Conservation (phyloP, 192 early-diverging fungal species). For the Coemansia sp. region DNA sequence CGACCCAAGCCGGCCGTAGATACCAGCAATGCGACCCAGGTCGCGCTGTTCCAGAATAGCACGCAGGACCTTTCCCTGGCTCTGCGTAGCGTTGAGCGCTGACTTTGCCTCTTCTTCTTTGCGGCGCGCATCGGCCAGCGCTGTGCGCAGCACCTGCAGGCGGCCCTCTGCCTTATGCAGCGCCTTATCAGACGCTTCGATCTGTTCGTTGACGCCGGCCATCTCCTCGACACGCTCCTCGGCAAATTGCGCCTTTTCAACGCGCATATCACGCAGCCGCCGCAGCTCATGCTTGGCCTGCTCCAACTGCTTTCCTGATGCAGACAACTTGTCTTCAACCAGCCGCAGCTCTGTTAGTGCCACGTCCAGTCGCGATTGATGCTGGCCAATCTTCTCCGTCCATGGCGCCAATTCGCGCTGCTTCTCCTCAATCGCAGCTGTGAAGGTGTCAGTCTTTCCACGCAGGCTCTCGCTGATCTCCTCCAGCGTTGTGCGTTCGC, state of each 20-base stretch:
- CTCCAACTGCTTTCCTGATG: conserved; percentile 56
- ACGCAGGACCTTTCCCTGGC: conserved; percentile 66
- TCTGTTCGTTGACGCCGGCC: conserved; percentile 53
- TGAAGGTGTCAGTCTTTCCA: conserved; percentile 85
- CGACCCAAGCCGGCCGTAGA: conserved; percentile 88
- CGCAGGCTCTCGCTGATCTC: conserved; percentile 75
- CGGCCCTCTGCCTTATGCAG: conserved; percentile 42
- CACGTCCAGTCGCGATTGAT: conserved; percentile 74
- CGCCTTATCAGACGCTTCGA: conserved; percentile 54
- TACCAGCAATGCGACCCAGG: conserved; percentile 71
- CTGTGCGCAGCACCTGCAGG: conserved; percentile 44
- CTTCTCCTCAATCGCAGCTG: conserved; percentile 77
- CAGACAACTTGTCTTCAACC: conserved; percentile 63
- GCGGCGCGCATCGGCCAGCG: conserved; percentile 53
- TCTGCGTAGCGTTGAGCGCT: conserved; percentile 63
- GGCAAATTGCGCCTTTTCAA: conserved; percentile 45
- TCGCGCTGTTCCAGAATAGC: conserved; percentile 71
- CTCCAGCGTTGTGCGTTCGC: conserved; percentile 72
- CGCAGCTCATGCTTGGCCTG: conserved; percentile 60
- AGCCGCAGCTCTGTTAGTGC: conserved; percentile 79
- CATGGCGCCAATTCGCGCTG: conserved; percentile 85
- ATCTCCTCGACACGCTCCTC: conserved; percentile 46
- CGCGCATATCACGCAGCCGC: conserved; percentile 50
- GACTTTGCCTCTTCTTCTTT: conserved; percentile 71
- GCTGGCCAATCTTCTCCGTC: conserved; percentile 77